Percentiles rank a stretch among this genome's conserved stretches.
Conservation (phyloP, 1,139 yeast genomes). For the Geotrichum restrictum region DNA sequence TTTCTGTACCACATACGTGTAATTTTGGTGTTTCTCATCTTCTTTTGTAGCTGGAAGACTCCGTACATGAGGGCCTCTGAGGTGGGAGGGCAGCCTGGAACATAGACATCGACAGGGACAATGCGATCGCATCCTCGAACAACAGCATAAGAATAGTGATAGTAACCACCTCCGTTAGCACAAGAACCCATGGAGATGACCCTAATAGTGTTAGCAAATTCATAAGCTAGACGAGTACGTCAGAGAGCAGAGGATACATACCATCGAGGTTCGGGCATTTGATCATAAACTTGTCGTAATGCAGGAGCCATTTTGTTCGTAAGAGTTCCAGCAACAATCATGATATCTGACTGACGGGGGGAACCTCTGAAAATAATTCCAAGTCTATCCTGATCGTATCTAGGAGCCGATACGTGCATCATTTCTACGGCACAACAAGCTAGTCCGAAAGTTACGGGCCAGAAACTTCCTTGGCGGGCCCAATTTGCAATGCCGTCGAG, state of each 20-base stretch:
- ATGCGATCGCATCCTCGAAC: slow-evolving; percentile 88
- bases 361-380: slow-evolving; percentile 94
- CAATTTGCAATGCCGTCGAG: slow-evolving; percentile 81
- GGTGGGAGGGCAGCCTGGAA: slow-evolving; percentile 93
- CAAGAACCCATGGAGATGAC: slow-evolving; percentile 93
- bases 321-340: slow-evolving; percentile 90
- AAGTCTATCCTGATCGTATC: slow-evolving; percentile 89
- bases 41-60: slow-evolving; percentile 81
- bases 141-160: slow-evolving; percentile 84
- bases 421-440: slow-evolving; percentile 94
- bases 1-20: slow-evolving; percentile 86
- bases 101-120: slow-evolving; percentile 85
- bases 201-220: slow-evolving; percentile 28
- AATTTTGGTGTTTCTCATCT: slow-evolving; percentile 76
- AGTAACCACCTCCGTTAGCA: slow-evolving; percentile 93
- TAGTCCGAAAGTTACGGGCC: slow-evolving; percentile 91
- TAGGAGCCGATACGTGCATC: slow-evolving; percentile 92
- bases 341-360: slow-evolving; percentile 89
- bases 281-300: slow-evolving; percentile 87
- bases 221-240: slow-evolving; percentile 32
- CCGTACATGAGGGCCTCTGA: slow-evolving; percentile 91
- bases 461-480: slow-evolving; percentile 89
- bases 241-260: slow-evolving; percentile 25
- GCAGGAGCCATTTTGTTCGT: slow-evolving; percentile 95
- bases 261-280: slow-evolving; percentile 88